Evolutionary conservation across 495 filamentous ascomycete species (phyloP), one percentile per base, ranked within the genome.

Genomic region (Daldinia loculata): DNA sequence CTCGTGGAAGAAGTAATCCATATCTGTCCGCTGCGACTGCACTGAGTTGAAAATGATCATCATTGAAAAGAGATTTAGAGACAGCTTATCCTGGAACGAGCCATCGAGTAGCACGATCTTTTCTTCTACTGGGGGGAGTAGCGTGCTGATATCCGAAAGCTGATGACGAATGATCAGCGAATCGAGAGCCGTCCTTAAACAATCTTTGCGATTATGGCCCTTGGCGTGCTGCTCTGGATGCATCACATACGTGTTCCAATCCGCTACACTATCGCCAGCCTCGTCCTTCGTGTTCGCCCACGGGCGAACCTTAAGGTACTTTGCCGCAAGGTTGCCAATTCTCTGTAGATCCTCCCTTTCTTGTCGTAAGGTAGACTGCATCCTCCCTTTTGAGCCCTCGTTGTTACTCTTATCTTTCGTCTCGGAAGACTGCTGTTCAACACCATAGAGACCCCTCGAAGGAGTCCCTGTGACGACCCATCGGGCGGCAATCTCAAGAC

Each of bases 391-490:
- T 39, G 36, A 12, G 24, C 3, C 39, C 38, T 14, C 57, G 4
- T 65, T 72, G 5, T 38, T 80, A 72, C 19, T 9, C 8, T 15
- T 38, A 24, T 22, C 27, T 8, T 61, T 48, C 52, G 27, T 43
- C 11, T 30, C 14, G 34, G 70, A 59, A 2, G 70, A 27, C 17
- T 45, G 55, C 14, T 60, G 30, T 11, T 79, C 73, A 0, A 96
- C 84, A 1, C 94, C 92, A 43, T 92, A 89, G 0, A 98, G 83
- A 43, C 93, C 90, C 64, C 87, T 89, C 9, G 94, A 92, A 14
- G 95, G 95, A 0, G 95, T 98, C 59, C 94, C 95, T 2, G 93
- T 95, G 3, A 97, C 92, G 15, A 97, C 86, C 95, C 95, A 98
- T 22, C 91, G 87, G 11, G 92, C 85, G 36, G 93, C 87, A 24